Conservation (phyloP, 1,284 basidiomycete species). For the Trichosporon asahii region DNA sequence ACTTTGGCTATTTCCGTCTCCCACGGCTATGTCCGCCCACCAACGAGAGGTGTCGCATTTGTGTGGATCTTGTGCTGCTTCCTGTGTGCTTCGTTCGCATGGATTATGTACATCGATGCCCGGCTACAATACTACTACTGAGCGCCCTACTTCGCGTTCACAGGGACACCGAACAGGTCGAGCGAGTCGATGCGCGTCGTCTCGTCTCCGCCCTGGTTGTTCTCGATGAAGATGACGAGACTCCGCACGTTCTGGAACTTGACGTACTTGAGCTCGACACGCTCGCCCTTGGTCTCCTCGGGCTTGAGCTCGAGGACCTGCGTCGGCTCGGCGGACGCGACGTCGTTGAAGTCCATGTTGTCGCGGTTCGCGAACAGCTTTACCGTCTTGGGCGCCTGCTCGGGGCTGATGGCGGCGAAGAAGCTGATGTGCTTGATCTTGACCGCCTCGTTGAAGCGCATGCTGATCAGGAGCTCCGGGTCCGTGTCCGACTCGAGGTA, state of each 20-base stretch:
- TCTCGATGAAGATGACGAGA: slow-evolving; percentile 71
- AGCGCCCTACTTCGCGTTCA: background rate
- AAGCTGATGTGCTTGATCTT: slow-evolving; percentile 68
- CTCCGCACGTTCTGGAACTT: slow-evolving; percentile 73
- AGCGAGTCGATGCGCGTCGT: slow-evolving; percentile 73
- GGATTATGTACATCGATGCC: background rate
- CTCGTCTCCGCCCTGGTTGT: slow-evolving; percentile 70
- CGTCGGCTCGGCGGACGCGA: slow-evolving; percentile 44
- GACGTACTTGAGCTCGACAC: slow-evolving; percentile 65
- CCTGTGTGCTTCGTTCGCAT: background rate
- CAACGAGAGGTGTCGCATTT: too few relatives aligned
- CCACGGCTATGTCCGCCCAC: background rate
- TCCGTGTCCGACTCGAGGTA: slow-evolving; percentile 76
- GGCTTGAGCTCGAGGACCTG: slow-evolving; percentile 51
- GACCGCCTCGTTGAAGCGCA: slow-evolving; percentile 74
- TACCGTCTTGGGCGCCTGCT: slow-evolving; percentile 63
- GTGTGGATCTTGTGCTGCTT: too few relatives aligned
- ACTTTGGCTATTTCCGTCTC: background rate
- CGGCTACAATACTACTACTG: background rate
- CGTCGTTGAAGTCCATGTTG: slow-evolving; percentile 62
- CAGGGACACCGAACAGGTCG: slow-evolving; percentile 62
- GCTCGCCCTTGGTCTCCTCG: slow-evolving; percentile 57
- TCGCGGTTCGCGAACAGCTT: slow-evolving; percentile 64
- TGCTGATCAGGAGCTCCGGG: slow-evolving; percentile 65
- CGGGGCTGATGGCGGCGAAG: slow-evolving; percentile 54